phyloP scores from a whole-genome alignment of 345 rosid species.

The Eucalyptus tenuipes region DNA sequence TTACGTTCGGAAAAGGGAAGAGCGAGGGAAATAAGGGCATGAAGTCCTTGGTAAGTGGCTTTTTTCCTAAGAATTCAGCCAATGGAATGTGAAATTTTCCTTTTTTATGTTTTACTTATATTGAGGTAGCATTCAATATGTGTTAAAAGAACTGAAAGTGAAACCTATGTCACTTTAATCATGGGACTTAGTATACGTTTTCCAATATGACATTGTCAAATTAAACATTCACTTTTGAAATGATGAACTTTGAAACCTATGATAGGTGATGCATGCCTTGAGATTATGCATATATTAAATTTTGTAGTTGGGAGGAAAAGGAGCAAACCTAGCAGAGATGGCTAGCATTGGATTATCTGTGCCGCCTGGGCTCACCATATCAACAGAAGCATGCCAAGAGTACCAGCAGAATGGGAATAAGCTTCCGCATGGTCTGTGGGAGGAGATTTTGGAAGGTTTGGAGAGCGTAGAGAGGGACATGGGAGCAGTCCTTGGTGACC shows the following conservation, averaged over 20 bases:
- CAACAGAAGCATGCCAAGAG: constrained; percentile 93
- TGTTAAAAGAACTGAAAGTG: neutral
- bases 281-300: neutral
- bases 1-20: constrained; percentile 84
- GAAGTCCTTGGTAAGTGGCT: constrained; percentile 72
- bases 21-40: constrained; percentile 97
- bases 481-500: constrained; percentile 78
- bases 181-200: neutral
- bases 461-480: constrained; percentile 52
- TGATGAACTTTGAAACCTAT: neutral
- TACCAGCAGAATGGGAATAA: constrained; percentile 58
- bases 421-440: constrained; percentile 68
- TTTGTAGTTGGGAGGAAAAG: constrained; percentile 87
- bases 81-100: neutral
- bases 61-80: neutral
- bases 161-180: neutral
- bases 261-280: neutral
- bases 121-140: neutral
- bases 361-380: constrained; percentile 89
- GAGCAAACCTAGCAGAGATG: constrained; percentile 98
- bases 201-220: neutral
- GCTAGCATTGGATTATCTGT: constrained; percentile 92
- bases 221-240: neutral
- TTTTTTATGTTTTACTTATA: neutral
- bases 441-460: constrained; percentile 60